Conservation (phyloP, 305 asterid genomes). For the Stenogyne calaminthoides region DNA sequence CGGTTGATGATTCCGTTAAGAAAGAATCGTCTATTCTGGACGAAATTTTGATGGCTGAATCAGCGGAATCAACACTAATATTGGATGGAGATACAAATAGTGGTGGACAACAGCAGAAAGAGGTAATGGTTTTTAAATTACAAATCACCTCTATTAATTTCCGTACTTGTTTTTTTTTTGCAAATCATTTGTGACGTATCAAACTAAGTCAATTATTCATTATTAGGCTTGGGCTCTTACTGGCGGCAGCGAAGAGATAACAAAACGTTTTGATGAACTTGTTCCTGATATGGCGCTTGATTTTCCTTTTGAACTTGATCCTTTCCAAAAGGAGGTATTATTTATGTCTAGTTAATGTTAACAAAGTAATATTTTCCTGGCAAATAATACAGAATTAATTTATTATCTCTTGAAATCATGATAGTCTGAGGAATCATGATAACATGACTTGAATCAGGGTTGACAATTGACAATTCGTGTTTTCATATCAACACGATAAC, state of each 20-base stretch:
- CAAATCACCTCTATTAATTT: slow-evolving; percentile 6
- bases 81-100: slow-evolving; percentile 47
- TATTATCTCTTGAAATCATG: slow-evolving; percentile 24
- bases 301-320: slow-evolving; percentile 93
- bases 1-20: slow-evolving; percentile 37
- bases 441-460: slow-evolving; percentile 21
- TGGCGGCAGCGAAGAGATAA: slow-evolving; percentile 66
- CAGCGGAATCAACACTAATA: slow-evolving; percentile 42
- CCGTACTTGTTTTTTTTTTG: background rate
- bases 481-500: background rate
- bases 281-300: slow-evolving; percentile 95
- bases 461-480: background rate
- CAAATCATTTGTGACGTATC: slow-evolving; percentile 24
- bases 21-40: slow-evolving; percentile 65
- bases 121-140: slow-evolving; percentile 46
- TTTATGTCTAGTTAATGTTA: slow-evolving; percentile 26
- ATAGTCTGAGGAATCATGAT: slow-evolving; percentile 16
- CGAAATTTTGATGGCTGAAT: slow-evolving; percentile 69
- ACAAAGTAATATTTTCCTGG: slow-evolving; percentile 18
- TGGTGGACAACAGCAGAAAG: slow-evolving; percentile 53
- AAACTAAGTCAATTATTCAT: slow-evolving; percentile 24
- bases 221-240: slow-evolving; percentile 78
- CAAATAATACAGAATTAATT: slow-evolving; percentile 16
- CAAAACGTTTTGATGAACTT: slow-evolving; percentile 72
- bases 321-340: slow-evolving; percentile 95